Evolutionary conservation across 345 rosid genomes (phyloP).

Genomic region (Iberis pinnata): DNA sequence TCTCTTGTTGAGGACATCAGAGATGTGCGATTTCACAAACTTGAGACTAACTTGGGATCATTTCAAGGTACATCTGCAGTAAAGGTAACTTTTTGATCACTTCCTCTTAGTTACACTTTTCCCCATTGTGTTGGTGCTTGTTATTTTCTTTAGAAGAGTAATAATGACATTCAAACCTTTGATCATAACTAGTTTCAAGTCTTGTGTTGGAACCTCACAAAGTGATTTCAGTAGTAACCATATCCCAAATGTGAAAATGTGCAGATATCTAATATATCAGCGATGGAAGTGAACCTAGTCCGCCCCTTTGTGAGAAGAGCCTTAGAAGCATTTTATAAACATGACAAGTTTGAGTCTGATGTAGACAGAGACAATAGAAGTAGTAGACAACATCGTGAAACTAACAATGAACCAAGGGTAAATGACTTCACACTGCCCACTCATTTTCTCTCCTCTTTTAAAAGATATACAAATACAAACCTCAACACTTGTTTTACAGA

Average conservation of each 20-base stretch:
- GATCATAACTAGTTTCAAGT: no score
- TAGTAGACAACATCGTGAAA: slow-evolving; percentile 42
- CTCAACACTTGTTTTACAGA: slow-evolving; percentile 19
- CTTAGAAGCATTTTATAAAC: slow-evolving; percentile 81
- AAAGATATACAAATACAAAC: neutral
- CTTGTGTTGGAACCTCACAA: neutral
- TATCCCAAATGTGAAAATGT: slow-evolving; percentile 14
- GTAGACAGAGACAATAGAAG: slow-evolving; percentile 48
- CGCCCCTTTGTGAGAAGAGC: slow-evolving; percentile 91
- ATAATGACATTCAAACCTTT: no score
- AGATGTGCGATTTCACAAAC: slow-evolving; percentile 88
- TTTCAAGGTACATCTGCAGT: slow-evolving; percentile 88
- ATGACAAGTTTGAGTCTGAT: slow-evolving; percentile 65
- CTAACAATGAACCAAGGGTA: slow-evolving; percentile 61
- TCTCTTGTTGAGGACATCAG: slow-evolving; percentile 89
- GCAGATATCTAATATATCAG: slow-evolving; percentile 82
- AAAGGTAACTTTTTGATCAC: slow-evolving; percentile 45
- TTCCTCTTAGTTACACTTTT: slow-evolving; percentile 1
- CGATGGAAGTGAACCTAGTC: slow-evolving; percentile 94
- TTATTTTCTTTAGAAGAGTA: no score
- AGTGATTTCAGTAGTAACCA: slow-evolving; percentile 13
- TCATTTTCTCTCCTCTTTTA: neutral
- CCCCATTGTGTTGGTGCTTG: neutral
- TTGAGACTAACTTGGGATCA: slow-evolving; percentile 78
- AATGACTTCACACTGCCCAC: no score